Conservation (phyloP, 805 yeast species). For the Metschnikowia drakensbergensis region DNA sequence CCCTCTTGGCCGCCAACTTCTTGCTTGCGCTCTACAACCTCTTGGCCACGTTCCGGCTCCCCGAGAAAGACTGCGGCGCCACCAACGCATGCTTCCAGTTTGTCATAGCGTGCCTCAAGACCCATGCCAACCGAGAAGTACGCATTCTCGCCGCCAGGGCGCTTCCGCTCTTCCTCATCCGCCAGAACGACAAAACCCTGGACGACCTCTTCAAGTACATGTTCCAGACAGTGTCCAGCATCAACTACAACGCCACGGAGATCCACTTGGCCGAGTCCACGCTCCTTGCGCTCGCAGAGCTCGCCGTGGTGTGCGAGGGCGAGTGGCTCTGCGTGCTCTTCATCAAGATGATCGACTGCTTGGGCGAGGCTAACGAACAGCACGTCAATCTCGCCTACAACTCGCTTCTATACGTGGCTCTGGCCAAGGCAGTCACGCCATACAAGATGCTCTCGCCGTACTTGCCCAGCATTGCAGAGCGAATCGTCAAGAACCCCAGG, state of each 20-base stretch:
- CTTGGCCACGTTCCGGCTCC: conserved; percentile 52
- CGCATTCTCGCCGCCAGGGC: conserved; percentile 51
- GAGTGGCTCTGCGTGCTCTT: conserved; percentile 65
- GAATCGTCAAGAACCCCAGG: conserved; percentile 55
- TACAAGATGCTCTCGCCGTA: conserved; percentile 80
- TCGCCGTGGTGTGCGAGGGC: conserved; percentile 60
- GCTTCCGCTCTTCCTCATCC: conserved; percentile 49
- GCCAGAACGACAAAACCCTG: conserved; percentile 33
- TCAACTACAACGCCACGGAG: conserved; percentile 24
- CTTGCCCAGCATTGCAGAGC: conserved; percentile 65
- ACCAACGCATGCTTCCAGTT: conserved; percentile 35
- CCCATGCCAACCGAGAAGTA: conserved; percentile 49
- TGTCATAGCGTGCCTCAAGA: conserved; percentile 36
- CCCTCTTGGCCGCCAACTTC: conserved; percentile 38
- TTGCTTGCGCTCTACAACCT: conserved; percentile 47
- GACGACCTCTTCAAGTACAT: conserved; percentile 43
- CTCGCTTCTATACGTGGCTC: conserved; percentile 56
- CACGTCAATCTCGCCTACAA: conserved; percentile 67
- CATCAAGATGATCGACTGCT: conserved; percentile 58
- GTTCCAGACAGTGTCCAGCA: conserved; percentile 39
- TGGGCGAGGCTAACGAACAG: conserved; percentile 63
- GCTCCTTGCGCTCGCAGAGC: conserved; percentile 57
- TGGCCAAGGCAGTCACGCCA: conserved; percentile 55
- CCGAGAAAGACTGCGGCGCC: conserved; percentile 24
- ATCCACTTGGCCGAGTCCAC: conserved; percentile 55